Percentiles rank a stretch among this genome's conserved stretches.
These are phyloP conservation scores for Ophiorrhiza pumila DNA, from an alignment of 257 asterid species.

Conservation along the genomic window DNA sequence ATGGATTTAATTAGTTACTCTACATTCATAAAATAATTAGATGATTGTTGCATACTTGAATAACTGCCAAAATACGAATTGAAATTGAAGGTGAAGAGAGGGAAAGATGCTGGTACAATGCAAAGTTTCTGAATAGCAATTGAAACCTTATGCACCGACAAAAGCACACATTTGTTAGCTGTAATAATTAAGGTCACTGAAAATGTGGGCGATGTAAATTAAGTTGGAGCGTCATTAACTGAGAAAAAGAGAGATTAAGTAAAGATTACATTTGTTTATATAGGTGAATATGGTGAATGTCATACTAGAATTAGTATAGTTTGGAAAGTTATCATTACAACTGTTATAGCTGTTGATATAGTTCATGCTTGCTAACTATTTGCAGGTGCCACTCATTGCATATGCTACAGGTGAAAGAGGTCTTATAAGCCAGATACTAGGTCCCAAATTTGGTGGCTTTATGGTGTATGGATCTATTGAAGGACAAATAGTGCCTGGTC, in stretches of 20 bases:
- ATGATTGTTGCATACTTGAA: too few species aligned
- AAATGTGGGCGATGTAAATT: neutral
- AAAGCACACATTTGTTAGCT: neutral
- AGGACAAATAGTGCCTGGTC: conserved; percentile 42
- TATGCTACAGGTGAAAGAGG: conserved; percentile 62
- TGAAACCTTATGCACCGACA: neutral
- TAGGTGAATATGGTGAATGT: neutral
- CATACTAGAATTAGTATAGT: neutral
- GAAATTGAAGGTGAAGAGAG: neutral
- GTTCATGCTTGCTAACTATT: conserved; percentile 2
- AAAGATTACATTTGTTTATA: neutral
- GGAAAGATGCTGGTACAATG: neutral
- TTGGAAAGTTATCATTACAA: neutral
- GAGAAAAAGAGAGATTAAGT: neutral
- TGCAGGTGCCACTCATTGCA: conserved; percentile 58
- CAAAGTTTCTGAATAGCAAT: neutral
- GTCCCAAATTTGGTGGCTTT: conserved; percentile 53
- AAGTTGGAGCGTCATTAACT: neutral
- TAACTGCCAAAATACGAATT: neutral
- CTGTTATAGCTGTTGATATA: neutral
- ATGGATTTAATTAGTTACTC: neutral
- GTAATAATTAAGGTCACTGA: neutral
- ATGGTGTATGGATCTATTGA: conserved; percentile 54
- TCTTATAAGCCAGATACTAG: conserved; percentile 53
- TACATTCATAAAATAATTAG: neutral